Base-by-base conservation (phyloP, 2,329 filamentous ascomycete genomes). In the Exophiala calicioides region DNA sequence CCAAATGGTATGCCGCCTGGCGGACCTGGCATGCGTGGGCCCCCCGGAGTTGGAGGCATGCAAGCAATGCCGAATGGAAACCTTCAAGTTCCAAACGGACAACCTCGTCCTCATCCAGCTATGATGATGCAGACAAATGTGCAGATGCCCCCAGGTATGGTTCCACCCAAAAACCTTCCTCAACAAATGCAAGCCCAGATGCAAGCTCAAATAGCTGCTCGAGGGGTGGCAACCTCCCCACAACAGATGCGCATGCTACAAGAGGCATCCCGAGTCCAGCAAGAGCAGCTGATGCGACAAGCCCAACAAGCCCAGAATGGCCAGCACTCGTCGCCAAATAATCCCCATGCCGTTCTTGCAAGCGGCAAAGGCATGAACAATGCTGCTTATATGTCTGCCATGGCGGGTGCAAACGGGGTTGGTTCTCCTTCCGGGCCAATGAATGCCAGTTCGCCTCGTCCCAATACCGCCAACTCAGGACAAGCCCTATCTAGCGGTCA, bases 141-240 rank as follows among this genome's bases (percentile, higher is more conserved):
- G 62, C 77, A 73, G 33, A 74, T 72, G 47, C 77, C 80, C 31
- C 78, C 86, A 71, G 72, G 71, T 52, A 73, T 73, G 65, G 66
- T 70, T 57, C 54, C 43, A 30, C 58, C 59, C 16, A 61, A 61
- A 49, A 78, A 79, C 34, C 74, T 86, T 18, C 81, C 83, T 13
- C 79, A 37, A 77, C 86, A 74, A 71, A 75, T 86, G 27, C 84
- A 87, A 62, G 82, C 85, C 18, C 85, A 85, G 55, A 77, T 88
- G 71, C 83, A 85, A 58, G 75, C 76, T 12, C 70, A 76, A 24
- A 73, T 77, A 65, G 73, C 71, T 52, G 72, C 70, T 4, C 78
- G 69, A 42, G 67, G 68, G 15, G 62, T 71, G 44, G 48, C 52
- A 30, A 57, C 49, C 6, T 70, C 70, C 24, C 68, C 72, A 3